phyloP scores from a whole-genome alignment of 2,329 filamentous ascomycete genomes.

The Fusarium musae region DNA sequence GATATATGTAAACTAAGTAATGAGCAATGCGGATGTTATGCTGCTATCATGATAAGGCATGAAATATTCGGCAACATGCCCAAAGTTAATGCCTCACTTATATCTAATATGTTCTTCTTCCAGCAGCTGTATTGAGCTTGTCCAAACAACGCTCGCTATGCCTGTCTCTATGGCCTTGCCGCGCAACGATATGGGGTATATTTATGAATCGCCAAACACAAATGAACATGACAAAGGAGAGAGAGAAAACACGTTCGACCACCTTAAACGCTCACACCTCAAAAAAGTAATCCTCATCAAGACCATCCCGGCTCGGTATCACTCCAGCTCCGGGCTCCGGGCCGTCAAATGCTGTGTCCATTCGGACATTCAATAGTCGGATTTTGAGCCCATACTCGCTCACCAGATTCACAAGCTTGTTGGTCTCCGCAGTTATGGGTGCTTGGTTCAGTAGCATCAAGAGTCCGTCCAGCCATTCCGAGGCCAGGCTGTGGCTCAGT shows the following conservation, averaged over 20 bases:
- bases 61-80: background rate
- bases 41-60: background rate
- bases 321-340: conserved; percentile 75
- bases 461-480: conserved; percentile 95
- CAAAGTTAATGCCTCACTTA: background rate
- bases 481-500: conserved; percentile 81
- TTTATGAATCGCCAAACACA: conserved; percentile 34
- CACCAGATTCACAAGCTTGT: conserved; percentile 86
- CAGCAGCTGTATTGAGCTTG: conserved; percentile 11
- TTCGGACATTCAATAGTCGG: conserved; percentile 86
- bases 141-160: conserved; percentile 37
- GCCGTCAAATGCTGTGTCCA: conserved; percentile 79
- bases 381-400: conserved; percentile 94
- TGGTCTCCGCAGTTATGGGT: conserved; percentile 96
- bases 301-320: conserved; percentile 82
- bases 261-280: conserved; percentile 63
- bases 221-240: conserved; percentile 35
- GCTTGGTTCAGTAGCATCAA: conserved; percentile 95
- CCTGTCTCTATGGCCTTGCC: conserved; percentile 18
- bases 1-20: conserved; percentile 3
- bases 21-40: background rate
- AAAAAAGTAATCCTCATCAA: conserved; percentile 96
- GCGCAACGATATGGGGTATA: conserved; percentile 36
- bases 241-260: background rate
- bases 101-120: background rate